Conservation (phyloP, 257 asterid species). For the Ilex aquifolium region DNA sequence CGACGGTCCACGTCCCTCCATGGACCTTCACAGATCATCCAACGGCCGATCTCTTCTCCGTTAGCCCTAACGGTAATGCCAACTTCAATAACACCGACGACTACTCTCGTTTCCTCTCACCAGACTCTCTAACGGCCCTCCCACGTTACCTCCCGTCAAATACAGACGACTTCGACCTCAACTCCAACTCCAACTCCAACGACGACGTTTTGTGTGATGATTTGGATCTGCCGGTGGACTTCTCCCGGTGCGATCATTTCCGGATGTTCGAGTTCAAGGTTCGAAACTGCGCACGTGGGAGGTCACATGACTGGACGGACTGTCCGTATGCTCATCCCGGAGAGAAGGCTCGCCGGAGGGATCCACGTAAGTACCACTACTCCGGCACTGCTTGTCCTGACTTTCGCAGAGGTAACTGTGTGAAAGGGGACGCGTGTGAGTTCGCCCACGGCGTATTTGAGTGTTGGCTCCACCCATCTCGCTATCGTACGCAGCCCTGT, state of each 20-base stretch:
- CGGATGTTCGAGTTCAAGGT: slow-evolving; percentile 85
- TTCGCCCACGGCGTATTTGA: slow-evolving; percentile 79
- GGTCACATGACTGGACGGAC: slow-evolving; percentile 92
- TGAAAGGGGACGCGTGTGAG: slow-evolving; percentile 66
- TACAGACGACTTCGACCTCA: not conserved
- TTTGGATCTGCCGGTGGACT: slow-evolving; percentile 26
- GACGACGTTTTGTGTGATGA: not conserved
- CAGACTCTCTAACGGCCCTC: not conserved
- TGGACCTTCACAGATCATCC: not conserved
- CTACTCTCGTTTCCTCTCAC: not conserved
- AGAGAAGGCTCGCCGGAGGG: slow-evolving; percentile 87
- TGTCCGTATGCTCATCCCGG: slow-evolving; percentile 91
- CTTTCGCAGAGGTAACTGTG: slow-evolving; percentile 57
- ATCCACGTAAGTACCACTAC: slow-evolving; percentile 69
- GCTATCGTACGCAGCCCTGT: slow-evolving; percentile 88
- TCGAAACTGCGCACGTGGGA: slow-evolving; percentile 59
- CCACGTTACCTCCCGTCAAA: not conserved
- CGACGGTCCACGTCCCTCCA: slow-evolving; percentile 1
- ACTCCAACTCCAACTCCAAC: too few species aligned
- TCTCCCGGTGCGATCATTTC: slow-evolving; percentile 74
- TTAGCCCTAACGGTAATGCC: not conserved
- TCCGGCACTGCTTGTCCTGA: slow-evolving; percentile 82
- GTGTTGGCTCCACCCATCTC: slow-evolving; percentile 88
- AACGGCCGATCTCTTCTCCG: not conserved
- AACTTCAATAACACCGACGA: not conserved